These are phyloP conservation scores for Leavenworthia alabamica DNA, from an alignment of 345 rosid genomes.

Conservation along the genomic window DNA sequence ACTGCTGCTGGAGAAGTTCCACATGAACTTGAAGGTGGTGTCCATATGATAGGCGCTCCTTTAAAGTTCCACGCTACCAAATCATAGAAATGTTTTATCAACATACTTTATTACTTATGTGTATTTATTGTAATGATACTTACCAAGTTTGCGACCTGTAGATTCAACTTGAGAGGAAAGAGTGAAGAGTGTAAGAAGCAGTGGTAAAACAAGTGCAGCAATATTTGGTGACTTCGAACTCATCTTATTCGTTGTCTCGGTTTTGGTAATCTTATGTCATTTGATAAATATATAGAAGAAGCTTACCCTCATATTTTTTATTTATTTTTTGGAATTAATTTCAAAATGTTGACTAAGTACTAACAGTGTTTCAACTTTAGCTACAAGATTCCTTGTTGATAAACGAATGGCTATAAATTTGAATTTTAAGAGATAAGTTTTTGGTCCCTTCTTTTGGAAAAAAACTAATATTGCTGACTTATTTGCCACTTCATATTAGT, in stretches of 20 bases:
- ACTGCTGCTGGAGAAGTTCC: neutral
- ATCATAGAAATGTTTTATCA: neutral
- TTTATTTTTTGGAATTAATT: neutral
- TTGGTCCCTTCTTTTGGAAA: neutral
- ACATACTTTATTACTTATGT: neutral
- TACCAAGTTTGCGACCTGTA: constrained; percentile 19
- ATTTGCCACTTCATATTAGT: neutral
- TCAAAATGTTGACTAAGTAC: neutral
- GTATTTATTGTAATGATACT: neutral
- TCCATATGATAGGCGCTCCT: neutral
- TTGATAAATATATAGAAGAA: neutral
- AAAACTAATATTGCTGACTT: neutral
- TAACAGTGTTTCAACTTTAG: neutral
- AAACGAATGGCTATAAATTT: neutral
- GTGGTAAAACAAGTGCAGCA: neutral
- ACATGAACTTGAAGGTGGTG: neutral
- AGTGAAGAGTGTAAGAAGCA: constrained; percentile 5
- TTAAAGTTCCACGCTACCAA: neutral
- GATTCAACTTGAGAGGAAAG: constrained; percentile 9
- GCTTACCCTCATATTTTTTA: no score
- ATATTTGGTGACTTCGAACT: neutral
- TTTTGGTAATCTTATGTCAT: neutral
- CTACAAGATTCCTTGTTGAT: neutral
- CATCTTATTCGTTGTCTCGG: neutral
- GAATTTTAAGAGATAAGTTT: neutral